Evolutionary conservation across 208 protist species (phyloP).

Genomic region (Wallacemonas rigidus): DNA sequence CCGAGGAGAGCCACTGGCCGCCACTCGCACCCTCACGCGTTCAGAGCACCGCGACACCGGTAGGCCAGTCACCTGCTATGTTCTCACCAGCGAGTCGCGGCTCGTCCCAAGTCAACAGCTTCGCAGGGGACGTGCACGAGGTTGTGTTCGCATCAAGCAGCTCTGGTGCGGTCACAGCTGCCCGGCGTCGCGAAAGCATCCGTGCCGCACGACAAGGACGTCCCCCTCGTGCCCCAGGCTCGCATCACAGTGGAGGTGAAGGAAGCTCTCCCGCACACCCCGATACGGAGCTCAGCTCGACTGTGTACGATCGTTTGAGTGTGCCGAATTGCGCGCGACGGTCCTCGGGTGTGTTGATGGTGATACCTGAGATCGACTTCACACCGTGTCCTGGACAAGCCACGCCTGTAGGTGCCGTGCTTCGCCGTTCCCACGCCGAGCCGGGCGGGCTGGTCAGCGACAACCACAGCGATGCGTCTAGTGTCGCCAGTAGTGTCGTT

Average conservation of each 20-base stretch:
- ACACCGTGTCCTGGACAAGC: conserved; percentile 7
- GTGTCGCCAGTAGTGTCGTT: conserved; percentile 4
- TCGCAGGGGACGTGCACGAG: background rate
- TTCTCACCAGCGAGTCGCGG: conserved; percentile 12
- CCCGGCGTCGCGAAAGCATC: conserved; percentile 2
- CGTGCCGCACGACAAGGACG: background rate
- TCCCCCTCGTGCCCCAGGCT: background rate
- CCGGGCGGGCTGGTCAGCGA: conserved; percentile 20
- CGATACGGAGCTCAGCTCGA: conserved; percentile 8
- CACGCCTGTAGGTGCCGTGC: conserved; percentile 12
- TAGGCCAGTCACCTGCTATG: background rate
- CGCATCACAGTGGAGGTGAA: conserved; percentile 9
- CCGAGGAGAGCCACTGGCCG: conserved; percentile 12
- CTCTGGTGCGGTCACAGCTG: background rate
- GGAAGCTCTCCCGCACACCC: background rate
- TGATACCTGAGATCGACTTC: conserved; percentile 18
- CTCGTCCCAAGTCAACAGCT: background rate
- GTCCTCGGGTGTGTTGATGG: conserved; percentile 4
- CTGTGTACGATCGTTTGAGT: conserved; percentile 11
- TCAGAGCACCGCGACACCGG: conserved; percentile 3
- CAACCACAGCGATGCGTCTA: conserved; percentile 15
- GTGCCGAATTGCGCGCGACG: conserved; percentile 1
- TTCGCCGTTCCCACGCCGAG: conserved; percentile 21
- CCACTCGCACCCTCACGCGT: conserved; percentile 4
- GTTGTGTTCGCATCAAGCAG: conserved; percentile 4